Percentiles rank a stretch among this genome's conserved stretches.
Evolutionary conservation across 768 basidiomycete species (phyloP).

Genomic region (Pleurotus djamor): DNA sequence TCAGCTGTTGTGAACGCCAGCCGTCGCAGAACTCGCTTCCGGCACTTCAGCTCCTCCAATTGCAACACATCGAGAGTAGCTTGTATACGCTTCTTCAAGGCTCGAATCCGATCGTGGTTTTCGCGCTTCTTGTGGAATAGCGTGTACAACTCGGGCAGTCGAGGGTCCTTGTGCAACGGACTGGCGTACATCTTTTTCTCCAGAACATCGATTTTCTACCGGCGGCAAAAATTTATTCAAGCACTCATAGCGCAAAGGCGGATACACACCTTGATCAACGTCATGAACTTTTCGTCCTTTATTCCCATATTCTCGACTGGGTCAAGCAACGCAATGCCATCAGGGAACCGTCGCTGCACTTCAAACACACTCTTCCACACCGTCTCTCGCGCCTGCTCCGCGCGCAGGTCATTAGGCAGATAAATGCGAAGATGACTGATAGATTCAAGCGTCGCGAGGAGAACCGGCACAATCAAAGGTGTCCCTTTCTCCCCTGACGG

Average conservation of each 20-base stretch:
- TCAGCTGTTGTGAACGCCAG: constrained; percentile 85
- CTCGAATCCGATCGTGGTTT: constrained; percentile 64
- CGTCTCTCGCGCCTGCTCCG: constrained; percentile 72
- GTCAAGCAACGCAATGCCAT: constrained; percentile 84
- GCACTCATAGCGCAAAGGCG: neutral
- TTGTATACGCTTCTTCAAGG: constrained; percentile 82
- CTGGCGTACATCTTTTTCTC: constrained; percentile 83
- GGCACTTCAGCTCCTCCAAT: constrained; percentile 92
- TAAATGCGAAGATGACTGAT: constrained; percentile 86
- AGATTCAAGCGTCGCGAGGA: constrained; percentile 82
- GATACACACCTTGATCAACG: constrained; percentile 69
- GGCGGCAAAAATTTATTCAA: neutral
- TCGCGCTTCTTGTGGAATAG: constrained; percentile 77
- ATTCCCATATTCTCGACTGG: constrained; percentile 95
- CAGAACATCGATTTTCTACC: constrained; percentile 87
- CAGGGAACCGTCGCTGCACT: constrained; percentile 87
- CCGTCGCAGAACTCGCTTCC: constrained; percentile 91
- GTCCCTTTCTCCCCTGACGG: constrained; percentile 68
- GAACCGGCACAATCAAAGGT: constrained; percentile 84
- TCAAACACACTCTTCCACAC: constrained; percentile 90
- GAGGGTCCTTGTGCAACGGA: constrained; percentile 74
- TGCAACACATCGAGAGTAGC: constrained; percentile 92
- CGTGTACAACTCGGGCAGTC: constrained; percentile 79
- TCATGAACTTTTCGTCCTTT: constrained; percentile 89
- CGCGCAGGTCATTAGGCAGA: constrained; percentile 87